A percentile compares a stretch with the other conserved stretches of the same genome.
These are phyloP conservation scores for Scutellaria minor DNA, from an alignment of 257 asterid species.

Conservation along the genomic window DNA sequence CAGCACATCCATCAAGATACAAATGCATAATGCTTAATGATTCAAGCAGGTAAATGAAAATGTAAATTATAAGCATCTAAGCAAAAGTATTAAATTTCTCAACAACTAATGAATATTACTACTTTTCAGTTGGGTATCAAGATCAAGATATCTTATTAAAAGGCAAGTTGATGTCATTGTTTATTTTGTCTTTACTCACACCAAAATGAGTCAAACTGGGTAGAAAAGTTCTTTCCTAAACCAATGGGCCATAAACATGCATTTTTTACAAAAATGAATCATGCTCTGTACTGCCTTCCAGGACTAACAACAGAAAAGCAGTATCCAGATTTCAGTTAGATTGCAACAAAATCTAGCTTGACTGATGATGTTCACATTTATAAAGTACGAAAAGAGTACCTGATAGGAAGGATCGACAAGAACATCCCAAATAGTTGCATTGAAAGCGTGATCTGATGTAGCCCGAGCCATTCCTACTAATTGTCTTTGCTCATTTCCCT, in stretches of 20 bases:
- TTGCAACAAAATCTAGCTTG: constrained; percentile 4
- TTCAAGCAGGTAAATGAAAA: constrained; percentile 21
- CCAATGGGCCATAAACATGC: too few relatives aligned
- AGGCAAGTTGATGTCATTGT: too few relatives aligned
- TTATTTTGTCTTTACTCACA: background rate
- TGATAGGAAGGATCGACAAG: constrained; percentile 98
- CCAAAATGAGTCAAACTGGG: background rate
- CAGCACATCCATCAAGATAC: constrained; percentile 26
- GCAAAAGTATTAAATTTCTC: background rate
- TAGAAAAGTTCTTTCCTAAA: too few relatives aligned
- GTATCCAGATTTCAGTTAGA: constrained; percentile 13
- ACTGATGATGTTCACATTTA: background rate
- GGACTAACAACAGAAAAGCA: background rate
- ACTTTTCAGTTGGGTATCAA: too few relatives aligned
- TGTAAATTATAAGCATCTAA: background rate
- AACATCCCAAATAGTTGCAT: constrained; percentile 99
- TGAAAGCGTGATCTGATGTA: constrained; percentile 98
- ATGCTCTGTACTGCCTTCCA: background rate
- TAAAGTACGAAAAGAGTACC: constrained; percentile 46
- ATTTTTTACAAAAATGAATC: background rate
- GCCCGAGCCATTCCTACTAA: constrained; percentile 99
- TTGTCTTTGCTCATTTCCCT: constrained; percentile 72
- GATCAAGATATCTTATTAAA: too few relatives aligned
- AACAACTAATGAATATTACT: background rate
- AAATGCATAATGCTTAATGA: constrained; percentile 12